These are phyloP conservation scores for Leccinum fuscescens DNA, from an alignment of 1,284 basidiomycete species.

Conservation along the genomic window DNA sequence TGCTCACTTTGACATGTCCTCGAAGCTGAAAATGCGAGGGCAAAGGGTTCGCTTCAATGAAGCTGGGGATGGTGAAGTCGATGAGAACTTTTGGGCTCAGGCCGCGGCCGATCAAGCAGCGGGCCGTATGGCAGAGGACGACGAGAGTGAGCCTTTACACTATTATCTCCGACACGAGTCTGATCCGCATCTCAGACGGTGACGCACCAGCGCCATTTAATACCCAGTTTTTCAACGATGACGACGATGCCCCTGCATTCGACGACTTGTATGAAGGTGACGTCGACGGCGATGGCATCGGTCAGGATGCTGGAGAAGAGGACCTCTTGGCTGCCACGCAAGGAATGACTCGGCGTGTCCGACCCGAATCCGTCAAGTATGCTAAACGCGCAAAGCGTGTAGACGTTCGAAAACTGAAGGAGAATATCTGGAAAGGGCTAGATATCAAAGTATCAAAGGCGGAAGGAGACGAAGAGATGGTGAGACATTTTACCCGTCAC, in stretches of 20 bases:
- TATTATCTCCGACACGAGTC: not conserved
- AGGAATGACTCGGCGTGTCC: slow-evolving; percentile 74
- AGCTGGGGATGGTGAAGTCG: slow-evolving; percentile 78
- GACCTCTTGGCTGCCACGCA: slow-evolving; percentile 84
- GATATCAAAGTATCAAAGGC: slow-evolving; percentile 62
- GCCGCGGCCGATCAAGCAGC: slow-evolving; percentile 81
- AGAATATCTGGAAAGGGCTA: slow-evolving; percentile 95
- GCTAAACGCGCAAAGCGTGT: slow-evolving; percentile 96
- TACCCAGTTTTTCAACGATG: slow-evolving; percentile 97
- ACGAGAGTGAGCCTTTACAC: slow-evolving; percentile 51
- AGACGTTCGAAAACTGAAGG: slow-evolving; percentile 95
- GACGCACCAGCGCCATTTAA: slow-evolving; percentile 76
- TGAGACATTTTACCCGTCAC: slow-evolving; percentile 30
- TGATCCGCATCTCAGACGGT: slow-evolving; percentile 33
- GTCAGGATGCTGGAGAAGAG: slow-evolving; percentile 68
- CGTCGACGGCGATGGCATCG: slow-evolving; percentile 47
- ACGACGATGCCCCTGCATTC: slow-evolving; percentile 79
- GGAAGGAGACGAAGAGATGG: slow-evolving; percentile 54
- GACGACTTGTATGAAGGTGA: slow-evolving; percentile 68
- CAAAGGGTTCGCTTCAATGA: slow-evolving; percentile 56
- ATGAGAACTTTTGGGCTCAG: slow-evolving; percentile 94
- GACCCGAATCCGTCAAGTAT: slow-evolving; percentile 91
- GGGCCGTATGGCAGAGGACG: slow-evolving; percentile 53
- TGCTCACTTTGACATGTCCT: slow-evolving; percentile 8
- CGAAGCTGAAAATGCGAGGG: slow-evolving; percentile 81